A percentile compares a stretch with the other conserved stretches of the same genome.
These are phyloP conservation scores for Croton laevigatus DNA, from an alignment of 441 rosid genomes.

Conservation along the genomic window DNA sequence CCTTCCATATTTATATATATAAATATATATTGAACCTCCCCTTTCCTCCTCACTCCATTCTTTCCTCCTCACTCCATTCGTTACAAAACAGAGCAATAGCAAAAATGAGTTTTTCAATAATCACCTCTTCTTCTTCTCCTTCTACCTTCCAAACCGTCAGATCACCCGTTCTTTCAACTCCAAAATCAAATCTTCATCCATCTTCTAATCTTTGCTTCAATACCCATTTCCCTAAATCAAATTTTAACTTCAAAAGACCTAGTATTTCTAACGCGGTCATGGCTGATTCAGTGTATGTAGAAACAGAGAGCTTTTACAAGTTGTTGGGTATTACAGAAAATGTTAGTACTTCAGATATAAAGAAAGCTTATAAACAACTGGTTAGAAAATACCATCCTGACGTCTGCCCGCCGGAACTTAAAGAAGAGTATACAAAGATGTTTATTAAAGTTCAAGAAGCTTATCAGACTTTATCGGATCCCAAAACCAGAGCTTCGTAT, in stretches of 20 bases:
- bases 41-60: too few relatives aligned
- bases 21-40: too few relatives aligned
- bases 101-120: too few relatives aligned
- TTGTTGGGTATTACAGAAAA: constrained; percentile 67
- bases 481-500: constrained; percentile 56
- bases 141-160: too few relatives aligned
- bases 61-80: too few relatives aligned
- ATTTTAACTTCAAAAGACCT: neutral
- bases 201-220: too few relatives aligned
- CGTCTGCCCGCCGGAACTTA: constrained; percentile 71
- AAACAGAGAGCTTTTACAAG: constrained; percentile 53
- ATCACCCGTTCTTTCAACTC: too few relatives aligned
- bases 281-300: constrained; percentile 1
- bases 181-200: too few relatives aligned
- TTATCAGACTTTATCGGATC: constrained; percentile 86
- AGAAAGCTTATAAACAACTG: constrained; percentile 83
- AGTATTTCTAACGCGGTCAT: neutral
- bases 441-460: constrained; percentile 90
- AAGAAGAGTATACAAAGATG: constrained; percentile 63
- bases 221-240: too few relatives aligned
- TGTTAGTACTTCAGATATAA: constrained; percentile 56
- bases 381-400: constrained; percentile 87
- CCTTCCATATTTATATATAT: too few relatives aligned
- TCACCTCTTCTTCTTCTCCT: too few relatives aligned
- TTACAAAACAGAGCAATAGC: too few relatives aligned